Evolutionary conservation across 345 rosid species (phyloP).

Genomic region (Citrus mangshanensis): DNA sequence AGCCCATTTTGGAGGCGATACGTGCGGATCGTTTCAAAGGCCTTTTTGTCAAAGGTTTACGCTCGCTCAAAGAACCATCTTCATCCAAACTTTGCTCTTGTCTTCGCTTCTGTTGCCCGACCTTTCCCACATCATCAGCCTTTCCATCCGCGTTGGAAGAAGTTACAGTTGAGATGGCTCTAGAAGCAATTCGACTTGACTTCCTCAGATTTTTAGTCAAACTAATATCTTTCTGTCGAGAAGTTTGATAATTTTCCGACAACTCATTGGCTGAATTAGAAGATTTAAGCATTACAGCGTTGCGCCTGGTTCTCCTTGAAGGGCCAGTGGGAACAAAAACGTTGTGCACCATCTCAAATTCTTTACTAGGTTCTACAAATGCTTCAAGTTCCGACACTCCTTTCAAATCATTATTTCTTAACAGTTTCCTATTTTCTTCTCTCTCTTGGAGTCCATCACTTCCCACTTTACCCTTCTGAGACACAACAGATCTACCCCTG

Average conservation of each 20-base stretch:
- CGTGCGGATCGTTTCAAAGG: constrained; percentile 17
- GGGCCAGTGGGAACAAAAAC: neutral
- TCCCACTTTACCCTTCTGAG: constrained; percentile 6
- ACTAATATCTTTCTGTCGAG: neutral
- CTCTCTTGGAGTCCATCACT: constrained; percentile 4
- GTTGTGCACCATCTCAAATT: constrained; percentile 9
- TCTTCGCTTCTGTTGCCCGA: constrained; percentile 1
- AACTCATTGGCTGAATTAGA: neutral
- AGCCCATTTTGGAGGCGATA: neutral
- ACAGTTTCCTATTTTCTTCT: constrained; percentile 13
- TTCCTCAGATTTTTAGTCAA: constrained; percentile 3
- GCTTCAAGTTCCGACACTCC: constrained; percentile 10
- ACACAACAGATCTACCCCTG: constrained; percentile 17
- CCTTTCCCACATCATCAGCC: constrained; percentile 3
- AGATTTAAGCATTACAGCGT: constrained; percentile 11
- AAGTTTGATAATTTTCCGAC: constrained; percentile 1
- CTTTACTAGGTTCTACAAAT: constrained; percentile 8
- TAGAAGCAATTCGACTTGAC: constrained; percentile 13
- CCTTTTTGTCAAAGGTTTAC: constrained; percentile 15
- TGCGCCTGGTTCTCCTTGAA: constrained; percentile 30
- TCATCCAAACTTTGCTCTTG: constrained; percentile 9
- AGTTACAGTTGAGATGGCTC: neutral
- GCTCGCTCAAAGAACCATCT: neutral
- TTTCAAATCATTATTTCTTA: constrained; percentile 3
- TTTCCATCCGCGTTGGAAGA: constrained; percentile 4